Base-by-base conservation (phyloP, 352 stramenopile species). In the Phytophthora sp. region DNA sequence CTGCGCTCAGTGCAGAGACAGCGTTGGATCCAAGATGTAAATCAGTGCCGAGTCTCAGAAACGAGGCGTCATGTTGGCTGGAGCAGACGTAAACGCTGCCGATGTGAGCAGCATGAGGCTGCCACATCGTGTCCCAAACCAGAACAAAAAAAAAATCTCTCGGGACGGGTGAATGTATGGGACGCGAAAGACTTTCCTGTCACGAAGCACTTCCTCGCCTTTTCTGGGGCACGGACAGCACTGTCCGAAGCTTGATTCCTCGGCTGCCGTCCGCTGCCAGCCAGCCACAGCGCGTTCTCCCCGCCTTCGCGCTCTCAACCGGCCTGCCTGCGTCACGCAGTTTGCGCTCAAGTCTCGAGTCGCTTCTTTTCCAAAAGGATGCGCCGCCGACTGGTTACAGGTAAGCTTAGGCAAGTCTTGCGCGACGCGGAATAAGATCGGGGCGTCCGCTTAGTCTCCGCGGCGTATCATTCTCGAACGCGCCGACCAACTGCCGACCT, bases 321-420 rank as follows among this genome's bases (percentile, higher is more conserved):
- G 39, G 51, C 63, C 63, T 63, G 64, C 57, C 57, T 72, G 64
- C 57, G 64, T 60, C 55, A 47, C 58, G 20, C n/a, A 31, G n/a
- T n/a, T n/a, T 4, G 49, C 23, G 36, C 33, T 42, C 31, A 49
- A 44, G 20, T 29, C 31, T 72, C 57, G 59, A 72, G 66, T 63
- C 59, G 66, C 60, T 73, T 73, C 67, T 65, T 69, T 66, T 53
- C 57, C 42, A 30, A 21, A 45, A 73, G 52, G 59, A 69, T 69
- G 60, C 20, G 64, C 51, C 57, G 20, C 44, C 42, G 35, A 51
- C 44, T 35, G 45, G 45, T 53, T 53, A n/a, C n/a, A n/a, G n/a
- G n/a, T n/a, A 53, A 27, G 45, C 23, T 31, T 15, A 31, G 31
- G 36, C 41, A 24, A 30, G 49, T 46, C 21, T 45, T 38, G 49